Evolutionary conservation across 306 rosid genomes (phyloP), one percentile per base, ranked within the genome.

Genomic region (Prunus armeniaca): DNA sequence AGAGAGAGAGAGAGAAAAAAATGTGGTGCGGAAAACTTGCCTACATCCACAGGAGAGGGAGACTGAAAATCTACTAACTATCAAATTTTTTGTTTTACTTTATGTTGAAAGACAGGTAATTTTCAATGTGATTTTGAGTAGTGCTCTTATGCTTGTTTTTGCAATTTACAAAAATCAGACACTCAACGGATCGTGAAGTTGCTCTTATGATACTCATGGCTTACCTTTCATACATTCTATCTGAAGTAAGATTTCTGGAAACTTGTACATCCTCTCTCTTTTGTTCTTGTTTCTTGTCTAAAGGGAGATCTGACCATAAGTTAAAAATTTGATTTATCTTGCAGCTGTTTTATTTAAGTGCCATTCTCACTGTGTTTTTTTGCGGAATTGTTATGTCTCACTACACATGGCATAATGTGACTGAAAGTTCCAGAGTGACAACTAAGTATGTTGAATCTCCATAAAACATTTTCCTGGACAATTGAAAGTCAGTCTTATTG

Each of bases 301-400:
- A 41, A 60, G 55, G 61, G 67, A 43, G 34, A 65, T 62, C 73
- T 67, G 61, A 60, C 69, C 74, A n/a, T 50, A 18, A 56, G 24
- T 41, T 69, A 58, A 78, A 64, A 7, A 32, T 45, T 55, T 51
- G 66, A 32, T 76, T 69, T 78, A 45, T 74, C 65, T 78, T 80
- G 88, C 96, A 96, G 99, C 93, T 96, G 58, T 96, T 92, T 81
- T 69, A 88, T 76, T 81, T 96, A 20, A 96, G 99, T 84, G 99
- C 90, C 45, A 96, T 96, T 87, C 90, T 96, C 76, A 96, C 99
- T 0, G 97, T 96, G 80, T 96, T 96, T 93, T 92, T 96, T 81
- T 89, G 98, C 51, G 99, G 99, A 74, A 96, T 96, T 84, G 96
- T 96, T 65, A 96, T 96, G 99, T 96, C 99, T 76, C 99, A 96